A percentile compares a stretch with the other conserved stretches of the same genome.
Conservation (phyloP, 805 yeast genomes). For the Saccharomycopsis selenospora region DNA sequence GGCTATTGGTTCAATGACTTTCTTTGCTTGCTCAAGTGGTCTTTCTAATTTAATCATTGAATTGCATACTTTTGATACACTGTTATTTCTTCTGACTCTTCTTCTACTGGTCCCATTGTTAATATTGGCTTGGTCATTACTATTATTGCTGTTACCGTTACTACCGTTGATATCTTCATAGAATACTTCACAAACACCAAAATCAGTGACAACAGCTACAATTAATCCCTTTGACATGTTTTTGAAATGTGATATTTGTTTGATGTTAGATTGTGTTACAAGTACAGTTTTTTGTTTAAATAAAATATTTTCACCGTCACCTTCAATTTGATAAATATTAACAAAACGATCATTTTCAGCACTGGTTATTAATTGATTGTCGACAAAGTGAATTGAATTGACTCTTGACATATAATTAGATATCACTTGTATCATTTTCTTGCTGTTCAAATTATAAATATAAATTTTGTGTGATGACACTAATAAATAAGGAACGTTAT, state of each 20-base stretch:
- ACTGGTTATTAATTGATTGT: constrained; percentile 48
- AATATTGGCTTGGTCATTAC: neutral
- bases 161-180: constrained; percentile 32
- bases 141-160: constrained; percentile 23
- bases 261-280: constrained; percentile 26
- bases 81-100: constrained; percentile 41
- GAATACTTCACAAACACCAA: constrained; percentile 69
- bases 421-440: constrained; percentile 40
- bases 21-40: constrained; percentile 28
- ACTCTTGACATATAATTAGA: constrained; percentile 78
- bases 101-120: constrained; percentile 7
- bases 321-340: constrained; percentile 49
- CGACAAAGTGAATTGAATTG: constrained; percentile 37
- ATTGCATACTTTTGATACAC: constrained; percentile 45
- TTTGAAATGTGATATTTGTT: constrained; percentile 13
- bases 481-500: constrained; percentile 37
- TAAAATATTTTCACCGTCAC: neutral
- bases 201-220: constrained; percentile 60
- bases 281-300: constrained; percentile 19
- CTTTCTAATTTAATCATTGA: constrained; percentile 41
- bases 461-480: constrained; percentile 63
- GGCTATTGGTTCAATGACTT: constrained; percentile 27
- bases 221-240: constrained; percentile 24
- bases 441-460: constrained; percentile 38
- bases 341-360: constrained; percentile 79